Evolutionary conservation across 225 moss, liverwort and hornwort species (phyloP), one percentile per base, ranked within the genome.

Genomic region (Sphagnum tenellum): DNA sequence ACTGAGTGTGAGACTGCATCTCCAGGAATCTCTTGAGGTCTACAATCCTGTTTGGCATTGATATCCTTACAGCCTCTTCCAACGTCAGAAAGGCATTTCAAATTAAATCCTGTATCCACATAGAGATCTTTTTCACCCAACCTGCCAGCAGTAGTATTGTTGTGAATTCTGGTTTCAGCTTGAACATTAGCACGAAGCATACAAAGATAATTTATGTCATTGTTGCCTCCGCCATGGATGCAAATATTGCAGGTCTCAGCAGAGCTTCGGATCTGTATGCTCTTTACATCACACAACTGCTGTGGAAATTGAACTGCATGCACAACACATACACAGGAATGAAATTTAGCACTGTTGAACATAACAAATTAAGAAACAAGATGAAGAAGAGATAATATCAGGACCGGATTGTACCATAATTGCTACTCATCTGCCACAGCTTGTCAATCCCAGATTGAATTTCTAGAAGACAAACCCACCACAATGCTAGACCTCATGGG

Each of bases 191-290:
- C 75, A 54, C 87, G 89, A 9, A 77, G 65, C 54, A 89, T 93
- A 67, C 86, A 86, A 3, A 93, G 69, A 61, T 93, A 93, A 60
- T 93, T 89, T 3, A 67, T 77, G 65, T 88, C 89, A 12, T 69
- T 72, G 71, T 84, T 77, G 53, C 79, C 70, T 66, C 82, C 88
- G 62, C 62, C 78, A 49, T 82, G 80, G 55, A 82, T 78, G 49
- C 88, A 89, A 57, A 82, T 71, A 72, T 93, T 89, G 67, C 88
- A 80, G 50, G 79, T 83, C 61, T 84, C 81, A 63, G 89, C 88
- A 47, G 78, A 75, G 79, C 89, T 89, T 46, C 81, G 70, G 61
- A 88, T 80, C 44, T 81, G 74, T 44, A 93, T 74, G 57, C 64
- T 74, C 65, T 79, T 79, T 72, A 89, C 69, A 57, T 78, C 61